Conservation (phyloP, 2,329 filamentous ascomycete genomes). For the Apiospora pterosperma region DNA sequence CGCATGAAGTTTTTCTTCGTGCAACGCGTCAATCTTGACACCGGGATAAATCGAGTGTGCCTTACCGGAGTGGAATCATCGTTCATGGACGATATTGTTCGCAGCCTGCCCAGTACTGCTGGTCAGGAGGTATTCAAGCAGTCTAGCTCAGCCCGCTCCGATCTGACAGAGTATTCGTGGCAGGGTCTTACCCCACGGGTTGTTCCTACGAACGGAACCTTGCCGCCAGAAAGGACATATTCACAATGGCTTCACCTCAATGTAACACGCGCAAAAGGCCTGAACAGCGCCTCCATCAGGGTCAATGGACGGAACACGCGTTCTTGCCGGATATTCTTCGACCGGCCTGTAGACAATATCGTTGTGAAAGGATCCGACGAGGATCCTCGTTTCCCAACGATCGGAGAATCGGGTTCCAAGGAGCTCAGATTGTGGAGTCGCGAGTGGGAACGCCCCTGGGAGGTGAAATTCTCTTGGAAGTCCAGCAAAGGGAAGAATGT, state of each 20-base stretch:
- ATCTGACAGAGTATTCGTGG: slow-evolving; percentile 1
- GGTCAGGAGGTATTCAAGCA: background rate
- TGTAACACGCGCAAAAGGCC: background rate
- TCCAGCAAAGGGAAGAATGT: background rate
- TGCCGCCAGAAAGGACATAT: slow-evolving; percentile 4
- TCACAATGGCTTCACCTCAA: background rate
- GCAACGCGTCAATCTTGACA: slow-evolving; percentile 75
- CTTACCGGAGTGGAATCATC: background rate
- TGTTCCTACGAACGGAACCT: background rate
- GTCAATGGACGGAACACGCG: slow-evolving; percentile 3
- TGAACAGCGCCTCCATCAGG: background rate
- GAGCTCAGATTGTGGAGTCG: slow-evolving; percentile 5
- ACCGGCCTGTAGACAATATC: background rate
- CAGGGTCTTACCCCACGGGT: background rate
- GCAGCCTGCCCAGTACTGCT: slow-evolving; percentile 2
- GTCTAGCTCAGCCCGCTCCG: background rate
- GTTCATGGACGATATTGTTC: slow-evolving; percentile 2
- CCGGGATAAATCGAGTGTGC: slow-evolving; percentile 39
- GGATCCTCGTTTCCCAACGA: slow-evolving; percentile 1
- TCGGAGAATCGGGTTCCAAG: background rate
- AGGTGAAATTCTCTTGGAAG: slow-evolving; percentile 1
- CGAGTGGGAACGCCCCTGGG: background rate
- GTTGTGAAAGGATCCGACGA: background rate
- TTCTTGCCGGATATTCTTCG: background rate
- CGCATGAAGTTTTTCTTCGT: slow-evolving; percentile 86